A percentile compares a stretch with the other conserved stretches of the same genome.
Evolutionary conservation across 2,329 filamentous ascomycete species (phyloP).

Genomic region (Aspergillus ustus): DNA sequence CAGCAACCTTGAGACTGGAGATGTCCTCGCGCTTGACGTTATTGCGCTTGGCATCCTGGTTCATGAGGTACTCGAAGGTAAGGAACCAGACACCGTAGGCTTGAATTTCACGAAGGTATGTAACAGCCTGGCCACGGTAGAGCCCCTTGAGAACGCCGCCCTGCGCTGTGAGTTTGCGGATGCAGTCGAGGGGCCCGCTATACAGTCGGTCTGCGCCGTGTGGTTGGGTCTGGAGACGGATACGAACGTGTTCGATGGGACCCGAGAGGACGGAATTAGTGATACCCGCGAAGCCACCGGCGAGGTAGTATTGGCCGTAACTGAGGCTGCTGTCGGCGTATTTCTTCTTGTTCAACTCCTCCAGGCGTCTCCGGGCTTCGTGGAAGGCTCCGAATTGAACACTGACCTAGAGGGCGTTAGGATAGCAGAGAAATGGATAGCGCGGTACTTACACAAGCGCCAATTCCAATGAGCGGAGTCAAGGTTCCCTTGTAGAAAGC

Average conservation of each 20-base stretch:
- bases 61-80: constrained; percentile 96
- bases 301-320: constrained; percentile 85
- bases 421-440: neutral
- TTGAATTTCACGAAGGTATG: constrained; percentile 84
- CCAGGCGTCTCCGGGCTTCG: constrained; percentile 83
- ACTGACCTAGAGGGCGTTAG: constrained; percentile 60
- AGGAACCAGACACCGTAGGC: constrained; percentile 97
- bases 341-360: constrained; percentile 68
- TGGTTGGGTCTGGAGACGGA: constrained; percentile 93
- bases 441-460: constrained; percentile 74
- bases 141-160: constrained; percentile 73
- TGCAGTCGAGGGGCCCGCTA: constrained; percentile 83
- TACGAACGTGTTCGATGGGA: constrained; percentile 96
- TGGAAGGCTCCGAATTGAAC: constrained; percentile 98
- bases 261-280: constrained; percentile 86
- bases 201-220: constrained; percentile 82
- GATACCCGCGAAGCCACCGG: constrained; percentile 90
- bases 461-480: constrained; percentile 92
- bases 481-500: constrained; percentile 99
- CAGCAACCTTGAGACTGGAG: constrained; percentile 80
- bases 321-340: constrained; percentile 59
- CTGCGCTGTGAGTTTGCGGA: constrained; percentile 75
- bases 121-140: constrained; percentile 87
- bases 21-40: constrained; percentile 75
- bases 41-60: constrained; percentile 80